Conservation (phyloP, 2,329 filamentous ascomycete species). For the Rasamsonia emersonii region DNA sequence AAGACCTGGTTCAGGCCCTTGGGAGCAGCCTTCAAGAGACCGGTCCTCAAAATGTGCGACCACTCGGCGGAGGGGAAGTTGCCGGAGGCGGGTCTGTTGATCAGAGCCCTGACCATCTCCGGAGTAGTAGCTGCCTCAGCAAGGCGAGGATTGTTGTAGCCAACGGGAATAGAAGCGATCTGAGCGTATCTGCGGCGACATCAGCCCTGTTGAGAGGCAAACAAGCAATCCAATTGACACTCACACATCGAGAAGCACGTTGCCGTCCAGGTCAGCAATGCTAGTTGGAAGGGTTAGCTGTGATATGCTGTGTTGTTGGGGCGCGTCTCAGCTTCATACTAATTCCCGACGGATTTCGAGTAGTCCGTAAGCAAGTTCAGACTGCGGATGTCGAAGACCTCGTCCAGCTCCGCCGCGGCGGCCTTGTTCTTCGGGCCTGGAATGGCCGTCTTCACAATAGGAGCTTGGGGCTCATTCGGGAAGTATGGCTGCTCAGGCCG, state of each 20-base stretch:
- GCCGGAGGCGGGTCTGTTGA: slow-evolving; percentile 82
- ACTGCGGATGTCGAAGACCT: slow-evolving; percentile 78
- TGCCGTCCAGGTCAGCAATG: slow-evolving; percentile 44
- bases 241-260: slow-evolving; percentile 44
- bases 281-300: slow-evolving; percentile 20
- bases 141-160: slow-evolving; percentile 82
- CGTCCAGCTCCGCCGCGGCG: slow-evolving; percentile 60
- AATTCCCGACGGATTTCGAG: slow-evolving; percentile 68
- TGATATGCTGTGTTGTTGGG: too few species aligned
- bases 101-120: slow-evolving; percentile 70
- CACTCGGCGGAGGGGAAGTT: slow-evolving; percentile 86
- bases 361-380: slow-evolving; percentile 78
- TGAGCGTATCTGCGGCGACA: slow-evolving; percentile 59
- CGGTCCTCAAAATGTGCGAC: slow-evolving; percentile 68
- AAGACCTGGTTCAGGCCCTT: slow-evolving; percentile 82
- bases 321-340: slow-evolving; percentile 47
- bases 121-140: slow-evolving; percentile 61
- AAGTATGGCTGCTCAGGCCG: slow-evolving; percentile 43
- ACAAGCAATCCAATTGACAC: slow-evolving; percentile 10
- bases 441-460: slow-evolving; percentile 50
- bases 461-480: slow-evolving; percentile 50
- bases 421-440: slow-evolving; percentile 68
- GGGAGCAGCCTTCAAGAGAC: slow-evolving; percentile 73
- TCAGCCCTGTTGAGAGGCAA: slow-evolving; percentile 3
- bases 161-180: slow-evolving; percentile 85